Base-by-base conservation (phyloP, 306 rosid species). In the Crotalaria pallida region DNA sequence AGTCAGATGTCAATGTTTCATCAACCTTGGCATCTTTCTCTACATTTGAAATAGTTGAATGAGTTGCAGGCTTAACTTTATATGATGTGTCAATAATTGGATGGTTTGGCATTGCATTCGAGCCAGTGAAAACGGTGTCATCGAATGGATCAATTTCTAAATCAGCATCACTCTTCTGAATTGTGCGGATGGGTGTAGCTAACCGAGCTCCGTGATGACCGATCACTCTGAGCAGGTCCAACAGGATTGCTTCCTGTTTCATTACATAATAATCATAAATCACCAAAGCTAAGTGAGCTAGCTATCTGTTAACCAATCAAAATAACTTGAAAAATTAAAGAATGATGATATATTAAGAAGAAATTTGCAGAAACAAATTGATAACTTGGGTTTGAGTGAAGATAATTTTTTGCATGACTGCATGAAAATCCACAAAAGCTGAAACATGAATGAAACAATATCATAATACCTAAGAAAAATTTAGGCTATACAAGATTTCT, bases 171-270 rank as follows among this genome's bases (percentile, higher is more conserved):
- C 88, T 58, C 79, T 84, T 91, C 84, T 89, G 97, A 69, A 95
- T 79, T 16, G 99, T 95, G 84, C 99, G 96, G 72, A 95, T 88
- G 15, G 96, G 97, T 10, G 97, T 95, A 45, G 99, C 99, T 26
- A 95, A 85, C 77, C 91, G 86, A 56, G 92, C 99, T 75, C 79
- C 76, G 51, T 95, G 97, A 81, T 95, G 96, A 79, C 89, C 79
- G 74, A 95, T 77, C 45, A 95, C 97, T 84, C 85, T 84, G 52
- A 95, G 91, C 72, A 95, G 96, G 84, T 95, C 99, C 89, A 87
- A 72, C 69, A 94, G 89, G 71, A 89, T 82, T 40, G 86, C 93
- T 81, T 91, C 99, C 99, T 95, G 87, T 86, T 78, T 76, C 22
- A 82, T 81, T 60, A 47, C 77, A 80, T 68, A 34, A 57, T 29